Evolutionary conservation across 129 eudicot species (phyloP).

Genomic region (Apium graveolens): DNA sequence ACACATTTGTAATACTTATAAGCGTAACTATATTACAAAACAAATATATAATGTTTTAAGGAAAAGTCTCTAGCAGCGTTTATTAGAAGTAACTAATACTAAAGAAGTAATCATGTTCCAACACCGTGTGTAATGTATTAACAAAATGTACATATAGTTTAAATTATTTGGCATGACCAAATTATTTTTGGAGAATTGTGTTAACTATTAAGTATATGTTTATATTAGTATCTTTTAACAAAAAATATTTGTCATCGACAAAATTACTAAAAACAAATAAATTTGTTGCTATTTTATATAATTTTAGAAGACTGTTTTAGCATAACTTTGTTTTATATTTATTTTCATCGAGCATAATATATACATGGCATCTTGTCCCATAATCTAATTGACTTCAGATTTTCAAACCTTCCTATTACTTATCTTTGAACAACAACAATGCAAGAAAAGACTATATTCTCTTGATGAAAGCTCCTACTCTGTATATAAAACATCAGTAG

Average conservation of each 20-base stretch:
- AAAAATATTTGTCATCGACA: no score
- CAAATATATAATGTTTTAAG: no score
- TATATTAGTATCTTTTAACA: no score
- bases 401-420: not conserved
- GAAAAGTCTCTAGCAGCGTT: no score
- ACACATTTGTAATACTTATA: no score
- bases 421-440: not conserved
- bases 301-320: not conserved
- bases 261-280: no score
- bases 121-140: no score
- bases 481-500: not conserved
- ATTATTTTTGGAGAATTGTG: no score
- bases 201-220: no score
- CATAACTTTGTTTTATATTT: not conserved
- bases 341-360: not conserved
- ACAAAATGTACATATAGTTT: not conserved
- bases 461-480: constrained; percentile 6
- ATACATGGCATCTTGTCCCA: constrained; percentile 5
- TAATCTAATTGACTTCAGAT: not conserved
- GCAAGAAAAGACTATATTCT: not conserved
- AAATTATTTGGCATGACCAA: not conserved
- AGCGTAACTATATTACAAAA: no score
- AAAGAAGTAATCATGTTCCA: not conserved
- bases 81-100: no score
- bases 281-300: no score